These are phyloP conservation scores for Arxiozyma telluris DNA, from an alignment of 1,139 yeast genomes.

Conservation along the genomic window DNA sequence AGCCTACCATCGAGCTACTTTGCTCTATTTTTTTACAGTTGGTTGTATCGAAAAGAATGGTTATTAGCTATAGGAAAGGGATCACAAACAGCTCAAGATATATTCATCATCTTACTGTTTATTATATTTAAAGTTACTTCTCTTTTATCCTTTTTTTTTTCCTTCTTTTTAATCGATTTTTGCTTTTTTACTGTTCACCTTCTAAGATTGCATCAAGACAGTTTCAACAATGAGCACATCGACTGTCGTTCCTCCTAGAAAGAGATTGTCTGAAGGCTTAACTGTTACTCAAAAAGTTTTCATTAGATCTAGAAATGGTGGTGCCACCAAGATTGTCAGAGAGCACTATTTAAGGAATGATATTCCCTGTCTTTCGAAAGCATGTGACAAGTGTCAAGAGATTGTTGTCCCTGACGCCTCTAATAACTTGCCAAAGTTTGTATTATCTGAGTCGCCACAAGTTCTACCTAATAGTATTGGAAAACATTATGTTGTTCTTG, in stretches of 20 bases:
- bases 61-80: too few relatives aligned
- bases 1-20: background rate
- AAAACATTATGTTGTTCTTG: constrained; percentile 72
- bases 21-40: background rate
- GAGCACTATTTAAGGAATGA: constrained; percentile 90
- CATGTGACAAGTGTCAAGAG: constrained; percentile 50
- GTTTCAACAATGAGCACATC: constrained; percentile 11
- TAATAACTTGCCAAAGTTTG: constrained; percentile 37
- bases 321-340: constrained; percentile 82
- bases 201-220: background rate
- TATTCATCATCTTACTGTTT: too few relatives aligned
- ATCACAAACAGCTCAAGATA: background rate
- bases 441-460: constrained; percentile 31
- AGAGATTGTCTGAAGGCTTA: constrained; percentile 40
- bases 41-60: background rate
- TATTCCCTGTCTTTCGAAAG: constrained; percentile 77
- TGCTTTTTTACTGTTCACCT: background rate
- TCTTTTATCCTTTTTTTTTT: too few relatives aligned
- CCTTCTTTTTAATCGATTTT: too few relatives aligned
- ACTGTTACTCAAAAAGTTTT: constrained; percentile 84
- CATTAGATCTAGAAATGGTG: constrained; percentile 82
- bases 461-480: constrained; percentile 36
- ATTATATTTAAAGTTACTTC: too few relatives aligned
- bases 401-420: constrained; percentile 34
- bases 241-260: constrained; percentile 16